Evolutionary conservation across 2,329 filamentous ascomycete species (phyloP).

Genomic region (Neonectria coccinea): DNA sequence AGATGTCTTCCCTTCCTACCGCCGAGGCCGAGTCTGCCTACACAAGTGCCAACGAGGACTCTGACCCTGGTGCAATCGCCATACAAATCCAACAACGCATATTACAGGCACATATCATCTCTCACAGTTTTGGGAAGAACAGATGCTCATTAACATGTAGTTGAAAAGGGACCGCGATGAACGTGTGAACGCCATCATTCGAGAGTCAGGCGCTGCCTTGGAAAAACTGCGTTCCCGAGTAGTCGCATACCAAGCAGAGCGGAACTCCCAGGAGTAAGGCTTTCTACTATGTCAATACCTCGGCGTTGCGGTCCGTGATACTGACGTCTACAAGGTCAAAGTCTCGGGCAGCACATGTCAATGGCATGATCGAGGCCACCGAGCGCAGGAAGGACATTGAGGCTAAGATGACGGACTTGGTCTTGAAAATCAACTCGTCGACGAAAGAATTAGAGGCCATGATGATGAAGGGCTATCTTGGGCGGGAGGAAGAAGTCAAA

Average conservation of each 20-base stretch:
- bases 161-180: conserved; percentile 48
- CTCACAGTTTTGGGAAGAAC: neutral
- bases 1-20: neutral
- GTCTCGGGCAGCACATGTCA: conserved; percentile 31
- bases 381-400: conserved; percentile 47
- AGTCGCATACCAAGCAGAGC: conserved; percentile 38
- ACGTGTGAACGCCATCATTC: conserved; percentile 40
- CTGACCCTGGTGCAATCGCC: conserved; percentile 40
- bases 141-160: conserved; percentile 34
- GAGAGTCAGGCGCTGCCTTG: conserved; percentile 42
- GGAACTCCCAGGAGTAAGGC: conserved; percentile 40
- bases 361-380: conserved; percentile 34
- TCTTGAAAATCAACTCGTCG: conserved; percentile 32
- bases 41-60: conserved; percentile 36
- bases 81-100: conserved; percentile 47
- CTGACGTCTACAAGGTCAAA: conserved; percentile 30
- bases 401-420: conserved; percentile 43
- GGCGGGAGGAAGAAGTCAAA: conserved; percentile 43
- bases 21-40: conserved; percentile 28
- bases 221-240: conserved; percentile 41
- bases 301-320: neutral
- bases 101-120: conserved; percentile 34
- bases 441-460: conserved; percentile 45
- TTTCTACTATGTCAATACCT: too few relatives aligned
- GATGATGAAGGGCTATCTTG: conserved; percentile 47